These are phyloP conservation scores for Aspergillus ruber DNA, from an alignment of 2,329 filamentous ascomycete genomes.

Conservation along the genomic window DNA sequence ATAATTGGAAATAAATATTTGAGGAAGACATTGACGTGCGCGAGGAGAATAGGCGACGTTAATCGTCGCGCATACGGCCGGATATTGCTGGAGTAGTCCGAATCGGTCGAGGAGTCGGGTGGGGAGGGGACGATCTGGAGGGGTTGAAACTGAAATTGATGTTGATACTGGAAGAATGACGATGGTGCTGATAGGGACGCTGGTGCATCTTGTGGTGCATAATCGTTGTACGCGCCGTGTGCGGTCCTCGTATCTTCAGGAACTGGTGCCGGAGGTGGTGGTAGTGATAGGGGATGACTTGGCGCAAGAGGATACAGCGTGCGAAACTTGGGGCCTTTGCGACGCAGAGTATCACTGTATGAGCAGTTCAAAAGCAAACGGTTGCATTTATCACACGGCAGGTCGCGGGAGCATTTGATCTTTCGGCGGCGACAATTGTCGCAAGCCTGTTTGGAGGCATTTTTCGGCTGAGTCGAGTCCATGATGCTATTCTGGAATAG, in stretches of 20 bases:
- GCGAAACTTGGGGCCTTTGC: conserved; percentile 35
- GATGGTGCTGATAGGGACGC: too few relatives aligned
- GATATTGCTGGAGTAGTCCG: conserved; percentile 9
- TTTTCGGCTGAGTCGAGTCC: conserved; percentile 15
- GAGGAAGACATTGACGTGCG: conserved; percentile 36
- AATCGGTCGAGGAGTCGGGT: conserved; percentile 28
- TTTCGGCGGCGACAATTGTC: conserved; percentile 39
- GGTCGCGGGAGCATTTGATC: conserved; percentile 37
- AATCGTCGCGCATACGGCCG: conserved; percentile 20
- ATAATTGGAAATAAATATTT: conserved; percentile 41
- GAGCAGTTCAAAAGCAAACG: conserved; percentile 32
- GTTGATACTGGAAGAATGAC: too few relatives aligned
- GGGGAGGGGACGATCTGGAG: conserved; percentile 27
- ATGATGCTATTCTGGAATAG: conserved; percentile 9
- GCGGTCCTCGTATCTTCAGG: too few relatives aligned
- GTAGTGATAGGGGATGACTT: conserved; percentile 22
- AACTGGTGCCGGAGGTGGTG: neutral
- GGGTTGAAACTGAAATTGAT: neutral
- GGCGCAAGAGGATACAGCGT: conserved; percentile 33
- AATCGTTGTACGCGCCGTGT: too few relatives aligned
- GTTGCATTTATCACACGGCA: conserved; percentile 37
- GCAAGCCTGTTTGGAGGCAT: conserved; percentile 31
- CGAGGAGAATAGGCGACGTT: conserved; percentile 28
- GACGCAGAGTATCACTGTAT: conserved; percentile 34
- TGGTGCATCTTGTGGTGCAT: too few relatives aligned